A percentile compares a stretch with the other conserved stretches of the same genome.
These are phyloP conservation scores for Coniosporium apollinis DNA, from an alignment of 495 filamentous ascomycete genomes.

Conservation along the genomic window DNA sequence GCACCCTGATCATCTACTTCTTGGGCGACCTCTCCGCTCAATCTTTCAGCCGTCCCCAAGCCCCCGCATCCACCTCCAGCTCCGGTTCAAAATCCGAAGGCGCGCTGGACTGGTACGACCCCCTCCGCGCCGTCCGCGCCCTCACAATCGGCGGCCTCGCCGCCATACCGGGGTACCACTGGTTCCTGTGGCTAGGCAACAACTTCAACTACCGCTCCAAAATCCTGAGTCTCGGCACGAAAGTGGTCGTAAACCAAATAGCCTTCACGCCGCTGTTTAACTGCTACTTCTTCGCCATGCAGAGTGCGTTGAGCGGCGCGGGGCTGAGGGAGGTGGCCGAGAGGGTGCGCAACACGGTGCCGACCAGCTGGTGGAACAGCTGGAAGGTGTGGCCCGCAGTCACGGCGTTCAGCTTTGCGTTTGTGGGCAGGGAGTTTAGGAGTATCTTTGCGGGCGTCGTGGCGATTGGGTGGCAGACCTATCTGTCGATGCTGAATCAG, in stretches of 20 bases:
- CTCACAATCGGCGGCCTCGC: slow-evolving; percentile 53
- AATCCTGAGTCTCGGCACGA: slow-evolving; percentile 47
- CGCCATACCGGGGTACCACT: slow-evolving; percentile 65
- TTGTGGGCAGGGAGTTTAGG: slow-evolving; percentile 59
- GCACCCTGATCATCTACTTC: slow-evolving; percentile 60
- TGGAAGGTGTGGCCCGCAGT: slow-evolving; percentile 85
- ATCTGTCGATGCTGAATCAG: slow-evolving; percentile 68
- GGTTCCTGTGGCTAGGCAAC: slow-evolving; percentile 68
- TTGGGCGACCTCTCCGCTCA: slow-evolving; percentile 72
- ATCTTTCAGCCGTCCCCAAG: no score
- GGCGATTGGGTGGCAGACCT: slow-evolving; percentile 84
- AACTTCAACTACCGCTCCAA: slow-evolving; percentile 69
- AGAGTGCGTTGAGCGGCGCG: slow-evolving; percentile 45
- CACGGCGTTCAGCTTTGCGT: slow-evolving; percentile 75
- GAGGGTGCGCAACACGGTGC: slow-evolving; percentile 59
- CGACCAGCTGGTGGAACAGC: slow-evolving; percentile 56
- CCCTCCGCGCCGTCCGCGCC: slow-evolving; percentile 49
- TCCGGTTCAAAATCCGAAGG: slow-evolving; percentile 1
- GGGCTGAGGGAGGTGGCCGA: slow-evolving; percentile 43
- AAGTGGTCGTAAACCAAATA: slow-evolving; percentile 67
- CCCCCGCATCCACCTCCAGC: no score
- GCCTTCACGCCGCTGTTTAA: slow-evolving; percentile 81
- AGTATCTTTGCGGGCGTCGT: slow-evolving; percentile 60
- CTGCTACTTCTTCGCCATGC: slow-evolving; percentile 81
- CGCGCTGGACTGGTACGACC: slow-evolving; percentile 39